These are phyloP conservation scores for Lactifluus subvellereus DNA, from an alignment of 768 basidiomycete species.

Conservation along the genomic window DNA sequence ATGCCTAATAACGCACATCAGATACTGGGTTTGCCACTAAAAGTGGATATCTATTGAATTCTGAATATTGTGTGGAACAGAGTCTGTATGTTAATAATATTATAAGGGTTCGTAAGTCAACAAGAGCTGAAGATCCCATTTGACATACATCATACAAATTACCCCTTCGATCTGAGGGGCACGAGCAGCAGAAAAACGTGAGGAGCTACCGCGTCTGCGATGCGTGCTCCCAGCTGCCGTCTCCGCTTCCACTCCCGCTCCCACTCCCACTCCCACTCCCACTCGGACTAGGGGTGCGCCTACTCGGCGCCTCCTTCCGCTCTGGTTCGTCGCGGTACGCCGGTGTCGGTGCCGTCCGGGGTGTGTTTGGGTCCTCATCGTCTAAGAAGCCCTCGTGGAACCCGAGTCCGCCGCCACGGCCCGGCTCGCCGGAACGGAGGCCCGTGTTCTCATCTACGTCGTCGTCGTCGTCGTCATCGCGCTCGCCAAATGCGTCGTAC, in stretches of 20 bases:
- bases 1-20: too few species aligned
- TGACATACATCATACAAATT: not conserved
- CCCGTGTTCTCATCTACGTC: slow-evolving; percentile 69
- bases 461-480: slow-evolving; percentile 67
- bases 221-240: slow-evolving; percentile 73
- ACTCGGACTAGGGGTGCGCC: slow-evolving; percentile 11
- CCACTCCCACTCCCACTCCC: slow-evolving; percentile 31
- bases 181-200: not conserved
- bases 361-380: slow-evolving; percentile 54
- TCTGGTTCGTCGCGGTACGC: slow-evolving; percentile 54
- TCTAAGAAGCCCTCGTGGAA: slow-evolving; percentile 82
- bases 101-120: not conserved
- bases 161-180: not conserved
- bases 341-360: slow-evolving; percentile 24
- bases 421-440: slow-evolving; percentile 40
- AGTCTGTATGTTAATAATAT: slow-evolving; percentile 2
- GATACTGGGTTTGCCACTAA: not conserved
- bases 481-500: slow-evolving; percentile 94
- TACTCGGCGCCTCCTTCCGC: slow-evolving; percentile 14
- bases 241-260: slow-evolving; percentile 47
- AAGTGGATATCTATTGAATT: not conserved
- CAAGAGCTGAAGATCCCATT: not conserved
- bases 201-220: slow-evolving; percentile 36
- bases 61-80: not conserved
- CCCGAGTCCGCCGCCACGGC: slow-evolving; percentile 32